Evolutionary conservation across 768 basidiomycete species (phyloP), one percentile per base, ranked within the genome.

Genomic region (Neoboletus magnificus): DNA sequence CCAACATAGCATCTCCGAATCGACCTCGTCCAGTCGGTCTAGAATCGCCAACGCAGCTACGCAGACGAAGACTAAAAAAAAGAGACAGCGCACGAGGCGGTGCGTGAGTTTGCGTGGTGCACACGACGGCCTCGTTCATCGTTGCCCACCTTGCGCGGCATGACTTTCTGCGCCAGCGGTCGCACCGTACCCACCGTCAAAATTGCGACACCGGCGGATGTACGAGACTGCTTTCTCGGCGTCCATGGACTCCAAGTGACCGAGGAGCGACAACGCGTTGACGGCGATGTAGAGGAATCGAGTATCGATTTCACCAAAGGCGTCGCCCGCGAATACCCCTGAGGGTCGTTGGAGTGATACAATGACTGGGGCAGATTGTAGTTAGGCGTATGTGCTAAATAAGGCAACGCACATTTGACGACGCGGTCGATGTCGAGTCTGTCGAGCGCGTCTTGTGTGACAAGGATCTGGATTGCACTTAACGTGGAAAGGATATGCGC

Each of bases 151-250:
- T 80, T 93, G 91, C 0, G 80, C 91, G 13, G 94, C 83, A 75
- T 99, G 97, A 57, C 89, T 93, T 74, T 99, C 97, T 1, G 91
- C 93, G 0, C 95, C 97, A 16, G 84, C 79, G 16, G 75, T 71
- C 44, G 79, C 85, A 25, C 97, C 96, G 65, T 96, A 99, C 0
- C 93, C 97, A 5, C 95, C 95, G 66, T 99, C 97, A 69, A 93
- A 98, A 70, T 98, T 99, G 66, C 79, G 80, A 73, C 97, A 98
- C 35, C 79, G 75, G 23, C 73, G 69, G 42, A 98, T 82, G 70
- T 96, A 93, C 8, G 72, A 75, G 10, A 90, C 82, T 0, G 90
- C 85, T 64, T 78, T 82, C 29, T 85, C 83, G 49, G 73, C 73
- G 58, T 93, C 84, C 42, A 98, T 75, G 22, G 79, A 78, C 56